Percentiles rank a stretch among this genome's conserved stretches.
phyloP scores from a whole-genome alignment of 805 yeast genomes.

The Saccharomycopsis malanga region DNA sequence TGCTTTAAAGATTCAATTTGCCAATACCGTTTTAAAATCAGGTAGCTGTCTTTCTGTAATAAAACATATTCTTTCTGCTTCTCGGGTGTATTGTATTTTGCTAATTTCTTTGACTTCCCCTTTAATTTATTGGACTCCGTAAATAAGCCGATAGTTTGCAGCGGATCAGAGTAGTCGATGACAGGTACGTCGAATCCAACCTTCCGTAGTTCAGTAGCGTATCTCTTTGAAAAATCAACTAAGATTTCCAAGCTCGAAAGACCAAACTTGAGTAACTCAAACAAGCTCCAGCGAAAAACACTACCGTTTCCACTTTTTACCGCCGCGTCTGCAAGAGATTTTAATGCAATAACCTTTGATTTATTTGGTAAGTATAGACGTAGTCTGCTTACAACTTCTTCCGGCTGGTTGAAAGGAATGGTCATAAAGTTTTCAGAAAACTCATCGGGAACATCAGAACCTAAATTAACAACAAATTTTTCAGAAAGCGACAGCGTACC shows the following conservation, averaged over 20 bases:
- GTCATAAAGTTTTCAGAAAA: slow-evolving; percentile 16
- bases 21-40: slow-evolving; percentile 6
- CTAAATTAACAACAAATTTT: background rate
- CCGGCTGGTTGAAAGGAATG: slow-evolving; percentile 9
- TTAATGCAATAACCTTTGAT: slow-evolving; percentile 13
- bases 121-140: too few relatives aligned
- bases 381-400: slow-evolving; percentile 1
- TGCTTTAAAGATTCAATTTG: slow-evolving; percentile 5
- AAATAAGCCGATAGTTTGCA: too few relatives aligned
- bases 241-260: slow-evolving; percentile 15
- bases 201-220: background rate
- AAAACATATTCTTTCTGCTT: slow-evolving; percentile 1
- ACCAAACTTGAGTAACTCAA: slow-evolving; percentile 10
- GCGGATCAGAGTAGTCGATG: too few relatives aligned
- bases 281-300: slow-evolving; percentile 8
- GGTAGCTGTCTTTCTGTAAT: background rate
- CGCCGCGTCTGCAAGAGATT: slow-evolving; percentile 12
- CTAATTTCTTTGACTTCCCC: background rate
- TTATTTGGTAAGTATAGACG: slow-evolving; percentile 14
- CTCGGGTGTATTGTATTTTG: background rate
- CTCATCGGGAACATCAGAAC: background rate
- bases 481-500: background rate
- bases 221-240: slow-evolving; percentile 12
- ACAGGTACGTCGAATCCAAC: slow-evolving; percentile 10
- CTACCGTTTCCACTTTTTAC: background rate